Evolutionary conservation across 2,329 filamentous ascomycete genomes (phyloP), one percentile per base, ranked within the genome.

Genomic region (Colletotrichum sp.): DNA sequence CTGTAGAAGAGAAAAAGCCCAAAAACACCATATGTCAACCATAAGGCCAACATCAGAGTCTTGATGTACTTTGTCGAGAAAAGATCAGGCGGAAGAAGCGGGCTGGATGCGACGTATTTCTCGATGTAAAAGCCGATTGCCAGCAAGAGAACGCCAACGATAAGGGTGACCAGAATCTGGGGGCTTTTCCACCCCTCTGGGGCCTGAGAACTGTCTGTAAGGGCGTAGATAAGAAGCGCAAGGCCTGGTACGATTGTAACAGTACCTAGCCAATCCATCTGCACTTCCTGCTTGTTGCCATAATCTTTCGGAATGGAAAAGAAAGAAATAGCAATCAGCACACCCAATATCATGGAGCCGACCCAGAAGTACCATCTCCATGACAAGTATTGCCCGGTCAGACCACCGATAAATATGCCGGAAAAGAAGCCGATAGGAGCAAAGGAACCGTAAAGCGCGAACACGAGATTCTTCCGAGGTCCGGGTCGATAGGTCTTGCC

Each of bases 311-410:
- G 87, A 29, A 89, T 84, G 29, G 83, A 84, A 32, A 87, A 74
- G 52, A 83, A 78, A 9, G 84, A 85, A 55, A 88, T 88, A 72
- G 88, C 85, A 12, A 87, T 88, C 3, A 90, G 80, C 25, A 91
- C 49, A 1, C 89, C 87, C 13, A 84, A 78, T 49, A 87, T 75
- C 52, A 85, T 83, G 39, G 82, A 79, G 2, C 93, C 93, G 63
- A 95, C 88, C 86, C 89, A 95, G 80, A 95, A 95, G 81, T 93
- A 95, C 92, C 92, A 94, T 6, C 90, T 82, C 93, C 93, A 95
- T 2, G 80, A 86, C 2, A 91, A 82, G 77, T 88, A 93, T 80
- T 95, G 90, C 1, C 89, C 90, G 2, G 89, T 86, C 0, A 94
- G 69, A 0, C 93, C 93, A 2, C 92, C 93, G 59, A 93, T 88